A percentile compares a stretch with the other conserved stretches of the same genome.
These are phyloP conservation scores for Myxozyma monticola DNA, from an alignment of 805 yeast genomes.

Conservation along the genomic window DNA sequence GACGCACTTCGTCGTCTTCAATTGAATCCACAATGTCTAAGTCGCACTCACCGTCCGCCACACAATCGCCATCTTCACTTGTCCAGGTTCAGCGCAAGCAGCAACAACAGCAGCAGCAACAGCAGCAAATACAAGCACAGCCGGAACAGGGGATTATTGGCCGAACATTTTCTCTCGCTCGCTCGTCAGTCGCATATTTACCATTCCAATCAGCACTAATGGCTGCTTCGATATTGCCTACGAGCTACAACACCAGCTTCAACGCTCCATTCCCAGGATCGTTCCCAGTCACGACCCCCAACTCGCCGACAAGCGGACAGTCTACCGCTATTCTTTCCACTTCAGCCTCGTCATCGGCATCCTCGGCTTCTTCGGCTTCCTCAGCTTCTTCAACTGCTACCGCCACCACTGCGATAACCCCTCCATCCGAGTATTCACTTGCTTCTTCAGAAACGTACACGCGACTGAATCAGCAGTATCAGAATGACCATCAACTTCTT, in stretches of 20 bases:
- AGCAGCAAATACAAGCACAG: constrained; percentile 4
- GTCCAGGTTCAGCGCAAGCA: constrained; percentile 4
- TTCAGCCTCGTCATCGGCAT: constrained; percentile 10
- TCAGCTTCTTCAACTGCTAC: constrained; percentile 6
- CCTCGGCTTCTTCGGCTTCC: constrained; percentile 9
- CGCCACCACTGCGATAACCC: constrained; percentile 4
- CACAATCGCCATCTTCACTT: constrained; percentile 3
- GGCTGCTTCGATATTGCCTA: constrained; percentile 7
- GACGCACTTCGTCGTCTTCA: constrained; percentile 8
- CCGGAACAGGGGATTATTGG: constrained; percentile 7
- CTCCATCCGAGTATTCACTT: constrained; percentile 1
- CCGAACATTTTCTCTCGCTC: constrained; percentile 18
- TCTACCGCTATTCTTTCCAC: constrained; percentile 4
- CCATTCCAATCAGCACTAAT: constrained; percentile 22
- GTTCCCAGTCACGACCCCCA: not conserved
- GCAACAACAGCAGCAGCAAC: constrained; percentile 14
- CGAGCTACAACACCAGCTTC: too few species aligned
- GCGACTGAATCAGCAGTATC: not conserved
- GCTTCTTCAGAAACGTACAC: constrained; percentile 8
- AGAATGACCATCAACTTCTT: constrained; percentile 6
- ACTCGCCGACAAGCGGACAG: not conserved
- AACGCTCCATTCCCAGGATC: too few species aligned
- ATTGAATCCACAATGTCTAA: constrained; percentile 2
- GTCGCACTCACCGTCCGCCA: too few species aligned
- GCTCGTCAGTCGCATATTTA: constrained; percentile 15